Evolutionary conservation across 148 eudicot species (phyloP).

Genomic region (Rheum nobile): DNA sequence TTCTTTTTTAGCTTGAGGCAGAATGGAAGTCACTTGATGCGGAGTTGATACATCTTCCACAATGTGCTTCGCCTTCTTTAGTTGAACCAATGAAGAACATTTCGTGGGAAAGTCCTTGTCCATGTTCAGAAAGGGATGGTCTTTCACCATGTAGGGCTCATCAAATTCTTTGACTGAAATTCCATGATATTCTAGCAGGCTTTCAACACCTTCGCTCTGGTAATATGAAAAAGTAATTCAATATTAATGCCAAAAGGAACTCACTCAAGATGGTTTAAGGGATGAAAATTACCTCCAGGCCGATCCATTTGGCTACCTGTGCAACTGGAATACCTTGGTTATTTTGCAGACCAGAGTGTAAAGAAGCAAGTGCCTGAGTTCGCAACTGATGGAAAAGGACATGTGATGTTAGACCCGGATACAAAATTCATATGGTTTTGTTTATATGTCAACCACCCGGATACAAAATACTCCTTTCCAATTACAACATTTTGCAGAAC

Average conservation of each 20-base stretch:
- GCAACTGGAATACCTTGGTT: conserved; percentile 86
- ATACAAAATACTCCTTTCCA: neutral
- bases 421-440: neutral
- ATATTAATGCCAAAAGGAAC: neutral
- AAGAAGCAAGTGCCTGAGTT: conserved; percentile 87
- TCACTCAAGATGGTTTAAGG: neutral
- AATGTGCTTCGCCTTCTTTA: conserved; percentile 52
- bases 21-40: conserved; percentile 11
- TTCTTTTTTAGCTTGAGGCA: conserved; percentile 22
- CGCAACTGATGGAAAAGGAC: conserved; percentile 42
- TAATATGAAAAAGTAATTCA: neutral
- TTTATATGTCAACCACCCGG: neutral
- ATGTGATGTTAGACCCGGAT: neutral
- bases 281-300: conserved; percentile 64
- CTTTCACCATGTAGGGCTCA: conserved; percentile 96
- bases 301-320: conserved; percentile 79
- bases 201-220: conserved; percentile 73
- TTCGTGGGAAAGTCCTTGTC: conserved; percentile 67
- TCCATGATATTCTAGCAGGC: conserved; percentile 79
- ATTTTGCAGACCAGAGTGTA: conserved; percentile 77
- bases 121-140: conserved; percentile 54
- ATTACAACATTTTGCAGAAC: neutral
- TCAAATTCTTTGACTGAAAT: conserved; percentile 76
- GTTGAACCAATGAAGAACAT: conserved; percentile 66
- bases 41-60: conserved; percentile 52